A percentile compares a stretch with the other conserved stretches of the same genome.
Conservation (phyloP, 1,284 basidiomycete genomes). For the Microbotryum scabiosae region DNA sequence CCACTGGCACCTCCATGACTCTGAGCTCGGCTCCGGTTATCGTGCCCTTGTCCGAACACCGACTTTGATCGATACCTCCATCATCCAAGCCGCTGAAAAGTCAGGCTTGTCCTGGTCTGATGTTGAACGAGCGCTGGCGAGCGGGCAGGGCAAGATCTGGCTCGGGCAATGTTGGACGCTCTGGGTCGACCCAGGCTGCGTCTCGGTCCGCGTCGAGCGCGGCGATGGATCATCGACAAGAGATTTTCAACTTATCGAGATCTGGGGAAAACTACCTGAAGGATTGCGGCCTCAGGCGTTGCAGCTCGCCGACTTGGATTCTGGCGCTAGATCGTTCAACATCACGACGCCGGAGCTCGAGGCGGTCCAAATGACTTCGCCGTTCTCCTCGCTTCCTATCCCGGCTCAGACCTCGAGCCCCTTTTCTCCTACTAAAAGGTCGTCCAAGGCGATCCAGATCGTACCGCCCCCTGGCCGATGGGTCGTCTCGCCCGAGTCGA, state of each 20-base stretch:
- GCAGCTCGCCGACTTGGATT: conserved; percentile 8
- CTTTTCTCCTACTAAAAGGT: conserved; percentile 27
- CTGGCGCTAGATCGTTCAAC: conserved; percentile 14
- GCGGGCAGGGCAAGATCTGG: conserved; percentile 1
- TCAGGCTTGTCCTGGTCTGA: background rate
- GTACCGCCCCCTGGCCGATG: conserved; percentile 19
- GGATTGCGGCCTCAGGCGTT: conserved; percentile 11
- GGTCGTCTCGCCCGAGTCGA: conserved; percentile 10
- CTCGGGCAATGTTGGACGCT: conserved; percentile 33
- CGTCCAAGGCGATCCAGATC: conserved; percentile 27
- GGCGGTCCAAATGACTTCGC: background rate
- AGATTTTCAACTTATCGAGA: conserved; percentile 29
- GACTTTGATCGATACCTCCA: conserved; percentile 12
- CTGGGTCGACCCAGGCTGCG: conserved; percentile 37
- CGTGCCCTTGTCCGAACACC: conserved; percentile 26
- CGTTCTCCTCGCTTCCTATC: conserved; percentile 1
- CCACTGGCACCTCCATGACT: conserved; percentile 33
- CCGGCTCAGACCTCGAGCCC: background rate
- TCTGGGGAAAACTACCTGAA: conserved; percentile 31
- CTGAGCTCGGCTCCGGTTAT: conserved; percentile 34
- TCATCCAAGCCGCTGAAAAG: conserved; percentile 7
- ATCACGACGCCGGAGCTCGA: conserved; percentile 8
- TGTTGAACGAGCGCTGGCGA: conserved; percentile 4
- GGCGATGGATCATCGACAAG: conserved; percentile 10
- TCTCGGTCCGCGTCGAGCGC: conserved; percentile 29